These are phyloP conservation scores for Helenozyma baotianmanensis DNA, from an alignment of 805 yeast species.

Conservation along the genomic window DNA sequence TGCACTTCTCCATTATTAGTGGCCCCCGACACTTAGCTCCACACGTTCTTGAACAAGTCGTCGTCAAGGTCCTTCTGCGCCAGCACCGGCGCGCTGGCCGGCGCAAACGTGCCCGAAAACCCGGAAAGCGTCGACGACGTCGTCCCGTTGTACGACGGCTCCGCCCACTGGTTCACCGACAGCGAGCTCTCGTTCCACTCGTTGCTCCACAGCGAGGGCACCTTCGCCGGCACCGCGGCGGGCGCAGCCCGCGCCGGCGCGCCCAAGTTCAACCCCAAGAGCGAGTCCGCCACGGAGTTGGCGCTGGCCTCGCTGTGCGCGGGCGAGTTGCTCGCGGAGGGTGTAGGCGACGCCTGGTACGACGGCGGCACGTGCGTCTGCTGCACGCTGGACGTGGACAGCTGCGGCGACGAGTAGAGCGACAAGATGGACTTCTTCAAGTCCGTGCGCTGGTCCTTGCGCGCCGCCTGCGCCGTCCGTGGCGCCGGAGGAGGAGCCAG, in stretches of 20 bases:
- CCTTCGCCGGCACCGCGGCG: neutral
- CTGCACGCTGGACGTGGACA: slow-evolving; percentile 39
- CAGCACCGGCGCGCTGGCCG: neutral
- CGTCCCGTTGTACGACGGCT: slow-evolving; percentile 7
- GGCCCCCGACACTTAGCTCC: no score
- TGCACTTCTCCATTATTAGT: no score
- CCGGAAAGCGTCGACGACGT: neutral
- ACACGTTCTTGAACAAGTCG: slow-evolving; percentile 65
- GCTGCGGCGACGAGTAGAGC: slow-evolving; percentile 60
- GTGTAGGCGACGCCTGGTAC: no score
- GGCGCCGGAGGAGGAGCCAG: slow-evolving; percentile 12
- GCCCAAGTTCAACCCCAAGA: slow-evolving; percentile 19
- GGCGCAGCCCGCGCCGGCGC: slow-evolving; percentile 1
- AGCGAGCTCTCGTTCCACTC: slow-evolving; percentile 32
- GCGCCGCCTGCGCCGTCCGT: slow-evolving; percentile 8
- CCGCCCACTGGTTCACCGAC: slow-evolving; percentile 11
- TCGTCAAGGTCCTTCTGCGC: slow-evolving; percentile 40
- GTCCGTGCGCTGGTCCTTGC: slow-evolving; percentile 35
- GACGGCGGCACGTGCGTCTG: no score
- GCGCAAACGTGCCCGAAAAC: neutral
- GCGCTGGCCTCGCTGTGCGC: neutral
- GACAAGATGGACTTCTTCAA: slow-evolving; percentile 89
- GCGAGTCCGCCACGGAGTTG: slow-evolving; percentile 13
- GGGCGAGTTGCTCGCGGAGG: no score
- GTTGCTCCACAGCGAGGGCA: slow-evolving; percentile 21